These are phyloP conservation scores for Phytophthora brassicae DNA, from an alignment of 352 stramenopile genomes.

Conservation along the genomic window DNA sequence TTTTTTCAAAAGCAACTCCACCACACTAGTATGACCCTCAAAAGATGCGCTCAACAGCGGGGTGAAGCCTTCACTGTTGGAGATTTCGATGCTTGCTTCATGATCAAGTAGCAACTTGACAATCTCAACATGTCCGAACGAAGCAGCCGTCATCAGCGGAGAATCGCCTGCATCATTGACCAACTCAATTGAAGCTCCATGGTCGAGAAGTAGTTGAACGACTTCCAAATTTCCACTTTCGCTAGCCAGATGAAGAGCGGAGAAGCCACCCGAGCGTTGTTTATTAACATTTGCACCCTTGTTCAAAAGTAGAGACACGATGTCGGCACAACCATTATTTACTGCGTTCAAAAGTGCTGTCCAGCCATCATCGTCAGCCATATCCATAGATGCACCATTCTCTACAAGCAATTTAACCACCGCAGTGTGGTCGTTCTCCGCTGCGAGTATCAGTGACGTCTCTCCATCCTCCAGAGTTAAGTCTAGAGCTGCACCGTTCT, in stretches of 20 bases:
- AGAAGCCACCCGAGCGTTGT: neutral
- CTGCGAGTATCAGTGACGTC: neutral
- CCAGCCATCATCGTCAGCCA: neutral
- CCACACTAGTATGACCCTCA: neutral
- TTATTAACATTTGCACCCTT: conserved; percentile 10
- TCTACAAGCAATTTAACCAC: neutral
- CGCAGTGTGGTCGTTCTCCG: neutral
- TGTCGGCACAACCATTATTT: neutral
- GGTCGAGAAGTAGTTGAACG: conserved; percentile 6
- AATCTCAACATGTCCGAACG: neutral
- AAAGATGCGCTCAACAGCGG: conserved; percentile 1
- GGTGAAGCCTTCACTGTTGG: neutral
- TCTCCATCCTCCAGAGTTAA: neutral
- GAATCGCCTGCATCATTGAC: neutral
- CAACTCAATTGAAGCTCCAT: conserved; percentile 11
- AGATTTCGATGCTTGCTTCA: neutral
- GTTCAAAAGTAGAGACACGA: conserved; percentile 5
- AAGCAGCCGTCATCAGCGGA: conserved; percentile 5
- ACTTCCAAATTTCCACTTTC: neutral
- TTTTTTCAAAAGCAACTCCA: conserved; percentile 6
- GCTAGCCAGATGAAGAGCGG: conserved; percentile 1
- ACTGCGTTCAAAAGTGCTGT: conserved; percentile 10
- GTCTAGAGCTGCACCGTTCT: neutral
- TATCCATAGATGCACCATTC: neutral
- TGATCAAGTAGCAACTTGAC: conserved; percentile 1